Percentiles rank a stretch among this genome's conserved stretches.
Evolutionary conservation across 129 eudicot genomes (phyloP).

Genomic region (Ambrosia artemisiifolia): DNA sequence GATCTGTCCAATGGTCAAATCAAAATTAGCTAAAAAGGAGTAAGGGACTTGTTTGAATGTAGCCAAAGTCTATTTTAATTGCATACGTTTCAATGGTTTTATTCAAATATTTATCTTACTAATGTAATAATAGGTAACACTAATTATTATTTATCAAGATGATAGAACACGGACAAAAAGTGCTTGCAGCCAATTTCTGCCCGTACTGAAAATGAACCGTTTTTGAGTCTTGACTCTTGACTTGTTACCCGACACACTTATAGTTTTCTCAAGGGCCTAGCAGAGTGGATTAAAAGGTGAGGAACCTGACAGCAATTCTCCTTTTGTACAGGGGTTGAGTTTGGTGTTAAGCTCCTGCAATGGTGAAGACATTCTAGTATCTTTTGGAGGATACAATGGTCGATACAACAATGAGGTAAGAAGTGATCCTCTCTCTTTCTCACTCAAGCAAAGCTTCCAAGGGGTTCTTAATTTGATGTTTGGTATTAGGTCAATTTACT

Average conservation of each 20-base stretch:
- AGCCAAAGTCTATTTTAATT: neutral
- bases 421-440: neutral
- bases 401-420: conserved; percentile 94
- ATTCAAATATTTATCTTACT: neutral
- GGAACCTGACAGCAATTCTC: neutral
- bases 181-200: neutral
- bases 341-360: conserved; percentile 79
- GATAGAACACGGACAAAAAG: neutral
- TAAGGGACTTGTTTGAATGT: neutral
- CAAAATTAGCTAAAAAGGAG: neutral
- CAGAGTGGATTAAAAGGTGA: neutral
- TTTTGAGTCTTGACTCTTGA: neutral
- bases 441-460: neutral
- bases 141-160: neutral
- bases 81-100: neutral
- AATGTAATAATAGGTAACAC: neutral
- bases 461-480: conserved; percentile 1
- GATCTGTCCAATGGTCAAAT: neutral
- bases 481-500: conserved; percentile 71
- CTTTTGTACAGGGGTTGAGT: conserved; percentile 68
- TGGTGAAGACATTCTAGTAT: conserved; percentile 86
- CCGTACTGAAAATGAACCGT: neutral
- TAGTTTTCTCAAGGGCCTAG: neutral
- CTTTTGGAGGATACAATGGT: conserved; percentile 98
- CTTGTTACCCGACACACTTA: neutral